phyloP scores from a whole-genome alignment of 2,329 filamentous ascomycete species.

The Colletotrichum lindemuthianum region DNA sequence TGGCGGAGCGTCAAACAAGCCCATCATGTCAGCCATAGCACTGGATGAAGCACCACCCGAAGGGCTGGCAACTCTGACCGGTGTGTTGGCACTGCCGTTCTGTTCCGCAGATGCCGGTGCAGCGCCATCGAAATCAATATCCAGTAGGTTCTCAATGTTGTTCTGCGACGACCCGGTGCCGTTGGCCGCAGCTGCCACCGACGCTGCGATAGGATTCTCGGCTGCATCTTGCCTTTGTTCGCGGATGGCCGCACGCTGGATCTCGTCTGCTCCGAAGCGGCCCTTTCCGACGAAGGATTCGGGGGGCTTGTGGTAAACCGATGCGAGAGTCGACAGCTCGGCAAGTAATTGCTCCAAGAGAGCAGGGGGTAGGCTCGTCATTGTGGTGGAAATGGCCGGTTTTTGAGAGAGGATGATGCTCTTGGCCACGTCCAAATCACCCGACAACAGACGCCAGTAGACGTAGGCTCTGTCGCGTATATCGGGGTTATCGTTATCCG shows the following conservation, averaged over 20 bases:
- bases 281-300: conserved; percentile 98
- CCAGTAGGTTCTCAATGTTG: conserved; percentile 93
- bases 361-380: conserved; percentile 84
- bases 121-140: conserved; percentile 95
- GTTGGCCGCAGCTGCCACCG: conserved; percentile 75
- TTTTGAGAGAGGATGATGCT: conserved; percentile 93
- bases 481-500: conserved; percentile 96
- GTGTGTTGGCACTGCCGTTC: conserved; percentile 66
- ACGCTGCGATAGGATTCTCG: conserved; percentile 93
- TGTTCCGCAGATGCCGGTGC: conserved; percentile 86
- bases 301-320: conserved; percentile 97
- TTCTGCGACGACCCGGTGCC: conserved; percentile 65
- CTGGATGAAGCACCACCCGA: conserved; percentile 53
- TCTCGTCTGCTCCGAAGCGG: conserved; percentile 90
- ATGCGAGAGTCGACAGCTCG: conserved; percentile 93
- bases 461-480: conserved; percentile 97
- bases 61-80: conserved; percentile 75
- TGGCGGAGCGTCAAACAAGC: conserved; percentile 74
- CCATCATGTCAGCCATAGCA: conserved; percentile 72
- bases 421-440: conserved; percentile 88
- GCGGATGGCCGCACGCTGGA: conserved; percentile 95
- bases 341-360: conserved; percentile 90
- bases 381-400: conserved; percentile 92
- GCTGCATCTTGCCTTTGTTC: conserved; percentile 92
- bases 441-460: conserved; percentile 96